Percentiles rank a stretch among this genome's conserved stretches.
Conservation (phyloP, 1,284 basidiomycete genomes). For the Ceratobasidium sp. region DNA sequence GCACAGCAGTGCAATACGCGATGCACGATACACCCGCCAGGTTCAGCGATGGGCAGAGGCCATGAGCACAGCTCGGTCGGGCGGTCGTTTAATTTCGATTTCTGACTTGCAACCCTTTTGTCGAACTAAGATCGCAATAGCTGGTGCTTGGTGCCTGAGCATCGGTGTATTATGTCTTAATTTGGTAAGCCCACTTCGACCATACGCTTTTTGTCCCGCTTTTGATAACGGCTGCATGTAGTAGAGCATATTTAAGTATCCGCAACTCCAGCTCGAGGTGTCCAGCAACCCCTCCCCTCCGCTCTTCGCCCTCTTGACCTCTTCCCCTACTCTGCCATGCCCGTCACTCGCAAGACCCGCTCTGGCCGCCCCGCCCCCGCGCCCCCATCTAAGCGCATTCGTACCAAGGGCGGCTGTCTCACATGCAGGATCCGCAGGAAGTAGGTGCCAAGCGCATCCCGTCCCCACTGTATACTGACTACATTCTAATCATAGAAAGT, state of each 20-base stretch:
- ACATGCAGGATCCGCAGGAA: conserved; percentile 44
- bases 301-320: conserved; percentile 11
- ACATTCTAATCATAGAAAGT: conserved; percentile 22
- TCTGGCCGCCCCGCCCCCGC: conserved; percentile 11
- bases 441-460: conserved; percentile 20
- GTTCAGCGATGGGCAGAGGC: background rate
- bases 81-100: background rate
- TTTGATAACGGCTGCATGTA: conserved; percentile 10
- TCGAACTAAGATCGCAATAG: background rate
- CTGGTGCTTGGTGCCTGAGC: background rate
- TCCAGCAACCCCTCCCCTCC: conserved; percentile 1
- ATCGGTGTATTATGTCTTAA: conserved; percentile 11
- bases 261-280: background rate
- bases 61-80: background rate
- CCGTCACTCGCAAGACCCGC: conserved; percentile 9
- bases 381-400: conserved; percentile 20
- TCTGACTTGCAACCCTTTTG: conserved; percentile 9
- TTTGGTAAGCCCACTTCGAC: background rate
- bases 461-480: background rate
- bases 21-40: background rate
- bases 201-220: background rate
- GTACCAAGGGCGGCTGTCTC: conserved; percentile 42
- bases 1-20: conserved; percentile 1
- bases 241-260: background rate
- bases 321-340: conserved; percentile 3